Evolutionary conservation across 345 rosid genomes (phyloP).

Genomic region (Euclidium syriacum): DNA sequence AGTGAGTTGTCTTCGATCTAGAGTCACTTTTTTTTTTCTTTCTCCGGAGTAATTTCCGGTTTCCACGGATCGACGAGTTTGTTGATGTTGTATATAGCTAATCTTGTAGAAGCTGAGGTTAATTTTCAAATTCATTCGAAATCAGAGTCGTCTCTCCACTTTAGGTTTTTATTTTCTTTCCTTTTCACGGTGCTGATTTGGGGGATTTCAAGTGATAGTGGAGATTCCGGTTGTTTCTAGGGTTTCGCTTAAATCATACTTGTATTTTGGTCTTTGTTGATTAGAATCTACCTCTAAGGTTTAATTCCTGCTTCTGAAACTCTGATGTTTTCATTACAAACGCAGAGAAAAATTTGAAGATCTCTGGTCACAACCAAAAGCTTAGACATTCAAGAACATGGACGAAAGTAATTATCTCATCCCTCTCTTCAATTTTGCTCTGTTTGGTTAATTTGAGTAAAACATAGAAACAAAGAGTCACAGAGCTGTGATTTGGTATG

Average conservation of each 20-base stretch:
- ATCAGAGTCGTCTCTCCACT: not conserved
- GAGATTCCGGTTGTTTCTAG: not conserved
- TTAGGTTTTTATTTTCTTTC: not conserved
- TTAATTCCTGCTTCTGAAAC: not conserved
- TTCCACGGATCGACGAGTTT: not conserved
- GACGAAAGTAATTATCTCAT: conserved; percentile 20
- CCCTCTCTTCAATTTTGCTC: not conserved
- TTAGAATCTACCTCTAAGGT: not conserved
- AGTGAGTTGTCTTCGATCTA: conserved; percentile 9
- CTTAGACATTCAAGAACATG: conserved; percentile 2
- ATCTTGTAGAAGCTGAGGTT: not conserved
- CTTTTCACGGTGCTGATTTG: not conserved
- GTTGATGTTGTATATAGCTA: not conserved
- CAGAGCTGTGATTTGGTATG: not conserved
- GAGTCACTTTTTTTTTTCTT: not conserved
- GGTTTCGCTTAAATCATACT: not conserved
- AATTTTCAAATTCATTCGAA: not conserved
- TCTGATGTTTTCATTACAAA: not conserved
- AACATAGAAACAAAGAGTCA: not conserved
- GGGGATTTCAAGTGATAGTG: not conserved
- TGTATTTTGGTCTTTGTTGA: not conserved
- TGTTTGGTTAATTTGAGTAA: not conserved
- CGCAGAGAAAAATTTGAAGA: conserved; percentile 19
- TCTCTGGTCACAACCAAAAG: conserved; percentile 15
- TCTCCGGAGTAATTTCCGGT: not conserved